A percentile compares a stretch with the other conserved stretches of the same genome.
Conservation (phyloP, 139 green algal genomes). For the Coccomyxa sp. region DNA sequence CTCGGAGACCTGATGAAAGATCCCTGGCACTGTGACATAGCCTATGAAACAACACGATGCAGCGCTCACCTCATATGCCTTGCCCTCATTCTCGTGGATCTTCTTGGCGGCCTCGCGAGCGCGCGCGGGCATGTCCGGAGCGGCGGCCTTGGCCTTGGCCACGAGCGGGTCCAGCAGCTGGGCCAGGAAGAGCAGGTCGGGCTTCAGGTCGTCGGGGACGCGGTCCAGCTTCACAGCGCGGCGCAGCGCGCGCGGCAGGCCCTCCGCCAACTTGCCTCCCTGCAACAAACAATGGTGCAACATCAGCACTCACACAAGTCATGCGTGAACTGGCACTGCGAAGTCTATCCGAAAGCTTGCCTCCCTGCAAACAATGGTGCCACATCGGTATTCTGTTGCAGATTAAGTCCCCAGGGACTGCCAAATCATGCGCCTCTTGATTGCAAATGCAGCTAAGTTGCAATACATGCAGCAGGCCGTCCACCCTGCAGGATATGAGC, state of each 20-base stretch:
- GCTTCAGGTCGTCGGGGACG: constrained; percentile 13
- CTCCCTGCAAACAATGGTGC: too few species aligned
- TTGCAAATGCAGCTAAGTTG: too few species aligned
- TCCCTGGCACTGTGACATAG: too few species aligned
- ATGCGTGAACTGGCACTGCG: neutral
- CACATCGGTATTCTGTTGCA: too few species aligned
- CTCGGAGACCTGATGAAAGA: too few species aligned
- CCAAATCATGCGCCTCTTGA: too few species aligned
- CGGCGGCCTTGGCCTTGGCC: constrained; percentile 1
- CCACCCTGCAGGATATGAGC: too few species aligned
- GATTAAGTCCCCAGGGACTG: too few species aligned
- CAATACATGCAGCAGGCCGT: too few species aligned
- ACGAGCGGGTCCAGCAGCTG: constrained; percentile 13
- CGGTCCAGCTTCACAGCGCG: constrained; percentile 14
- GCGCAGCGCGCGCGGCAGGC: constrained; percentile 11
- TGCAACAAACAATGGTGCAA: neutral
- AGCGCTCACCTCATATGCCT: neutral
- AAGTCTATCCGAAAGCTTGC: neutral
- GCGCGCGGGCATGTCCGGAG: constrained; percentile 9
- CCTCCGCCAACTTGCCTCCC: constrained; percentile 13
- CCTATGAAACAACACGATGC: neutral
- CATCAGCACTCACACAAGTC: neutral
- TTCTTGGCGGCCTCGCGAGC: neutral
- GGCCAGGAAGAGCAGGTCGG: constrained; percentile 13
- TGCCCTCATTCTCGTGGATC: neutral